Evolutionary conservation across 1,139 yeast species (phyloP).

Genomic region (Candida sp.): DNA sequence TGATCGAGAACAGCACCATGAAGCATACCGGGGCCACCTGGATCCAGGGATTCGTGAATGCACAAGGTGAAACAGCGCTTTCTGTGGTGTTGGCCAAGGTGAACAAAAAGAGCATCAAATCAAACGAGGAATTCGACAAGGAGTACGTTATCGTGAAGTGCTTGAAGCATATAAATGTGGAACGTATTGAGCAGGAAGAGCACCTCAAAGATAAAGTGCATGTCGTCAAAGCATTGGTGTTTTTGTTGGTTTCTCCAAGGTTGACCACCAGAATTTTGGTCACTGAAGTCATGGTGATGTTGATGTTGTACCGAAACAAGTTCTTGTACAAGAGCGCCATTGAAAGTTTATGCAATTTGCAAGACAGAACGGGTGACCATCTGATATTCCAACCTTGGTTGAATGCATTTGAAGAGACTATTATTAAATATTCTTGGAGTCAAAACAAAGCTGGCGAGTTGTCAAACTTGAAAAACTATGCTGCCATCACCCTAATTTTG

Average conservation of each 20-base stretch:
- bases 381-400: conserved; percentile 49
- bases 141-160: conserved; percentile 45
- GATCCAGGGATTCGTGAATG: conserved; percentile 37
- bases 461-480: conserved; percentile 39
- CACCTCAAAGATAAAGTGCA: conserved; percentile 28
- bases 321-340: conserved; percentile 30
- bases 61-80: conserved; percentile 51
- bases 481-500: conserved; percentile 48
- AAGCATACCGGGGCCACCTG: conserved; percentile 29
- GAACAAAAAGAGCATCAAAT: conserved; percentile 47
- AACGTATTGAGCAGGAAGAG: conserved; percentile 15
- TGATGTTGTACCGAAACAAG: conserved; percentile 30
- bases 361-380: conserved; percentile 39
- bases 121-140: conserved; percentile 48
- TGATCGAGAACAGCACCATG: conserved; percentile 24
- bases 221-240: conserved; percentile 39
- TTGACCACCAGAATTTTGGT: conserved; percentile 45
- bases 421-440: conserved; percentile 26
- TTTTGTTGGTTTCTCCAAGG: conserved; percentile 45
- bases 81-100: conserved; percentile 43
- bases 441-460: conserved; percentile 13
- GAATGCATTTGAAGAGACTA: conserved; percentile 36
- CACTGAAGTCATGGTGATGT: conserved; percentile 46
- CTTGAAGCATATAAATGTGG: conserved; percentile 30
- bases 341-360: conserved; percentile 38